Evolutionary conservation across 495 filamentous ascomycete species (phyloP), one percentile per base, ranked within the genome.

Genomic region (Clohesyomyces aquaticus): DNA sequence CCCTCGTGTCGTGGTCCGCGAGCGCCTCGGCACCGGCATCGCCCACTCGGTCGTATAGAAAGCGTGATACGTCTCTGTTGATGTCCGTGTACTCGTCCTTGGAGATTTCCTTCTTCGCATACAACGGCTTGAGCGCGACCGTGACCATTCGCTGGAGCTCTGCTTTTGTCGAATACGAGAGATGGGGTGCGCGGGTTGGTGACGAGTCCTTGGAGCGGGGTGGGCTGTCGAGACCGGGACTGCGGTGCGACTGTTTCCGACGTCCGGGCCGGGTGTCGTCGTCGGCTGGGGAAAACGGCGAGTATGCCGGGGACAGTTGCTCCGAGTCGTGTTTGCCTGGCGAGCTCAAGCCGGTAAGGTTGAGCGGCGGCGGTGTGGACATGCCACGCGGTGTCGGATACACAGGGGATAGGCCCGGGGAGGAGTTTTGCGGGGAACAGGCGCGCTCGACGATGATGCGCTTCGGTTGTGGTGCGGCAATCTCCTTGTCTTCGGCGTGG

Each of bases 11-110:
- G 28, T 74, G 61, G 10, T 83, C 78, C 29, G 84, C 81, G 10
- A 88, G 73, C 2, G 77, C 74, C n/a, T 82, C 27, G 3, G 68
- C 52, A 21, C 56, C 79, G 0, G 80, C 78, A 47, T 87, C 85
- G 4, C 82, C 84, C 14, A 93, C 85, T 38, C 85, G 84, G 41
- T 95, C 89, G 72, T 97, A 97, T n/a, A 97, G 77, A 75, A 84
- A 87, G 18, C 89, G 84, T 14, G 89, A 94, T 25, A 96, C 84
- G 35, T 84, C 87, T 47, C 91, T 85, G 72, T 96, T 96, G 76
- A 96, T 92, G 47, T 87, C 83, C 4, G 87, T 92, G 76, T 90
- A 97, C 73, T 96, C 88, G 42, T 95, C 87, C 67, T 90, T 87
- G 29, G 85, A 87, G 10, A 96, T 77, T 46, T 84, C 78, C 57